phyloP scores from a whole-genome alignment of 495 filamentous ascomycete genomes.

The Podospora appendiculata region DNA sequence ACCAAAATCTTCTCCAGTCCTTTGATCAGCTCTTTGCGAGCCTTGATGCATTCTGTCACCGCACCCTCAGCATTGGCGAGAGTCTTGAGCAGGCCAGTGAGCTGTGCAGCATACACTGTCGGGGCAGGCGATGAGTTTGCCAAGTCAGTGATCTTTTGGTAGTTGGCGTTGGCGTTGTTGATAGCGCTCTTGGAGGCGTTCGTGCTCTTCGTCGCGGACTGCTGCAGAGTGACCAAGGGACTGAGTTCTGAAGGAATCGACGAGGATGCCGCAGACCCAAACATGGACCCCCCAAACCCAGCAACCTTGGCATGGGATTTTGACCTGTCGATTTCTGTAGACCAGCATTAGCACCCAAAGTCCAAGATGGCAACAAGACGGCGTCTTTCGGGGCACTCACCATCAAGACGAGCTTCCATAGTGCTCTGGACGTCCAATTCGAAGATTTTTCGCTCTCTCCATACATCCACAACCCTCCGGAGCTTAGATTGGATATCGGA shows the following conservation, averaged over 20 bases:
- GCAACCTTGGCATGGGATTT: conserved; percentile 49
- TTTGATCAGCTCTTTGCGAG: conserved; percentile 65
- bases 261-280: conserved; percentile 54
- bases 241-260: conserved; percentile 67
- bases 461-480: conserved; percentile 84
- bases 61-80: conserved; percentile 88
- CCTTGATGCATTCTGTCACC: conserved; percentile 83
- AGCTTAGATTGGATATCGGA: conserved; percentile 82
- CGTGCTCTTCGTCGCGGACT: conserved; percentile 61
- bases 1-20: conserved; percentile 77
- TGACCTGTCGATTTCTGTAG: conserved; percentile 74
- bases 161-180: conserved; percentile 67
- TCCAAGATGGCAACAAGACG: background rate
- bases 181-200: conserved; percentile 52
- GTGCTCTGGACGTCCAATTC: conserved; percentile 65
- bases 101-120: conserved; percentile 84
- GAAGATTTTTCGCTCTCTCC: conserved; percentile 84
- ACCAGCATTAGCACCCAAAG: background rate
- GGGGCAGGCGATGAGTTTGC: conserved; percentile 57
- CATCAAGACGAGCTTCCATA: conserved; percentile 71
- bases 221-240: conserved; percentile 63
- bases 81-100: conserved; percentile 77
- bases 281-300: conserved; percentile 57
- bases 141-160: conserved; percentile 70
- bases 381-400: conserved; percentile 31